Conservation (phyloP, 2,329 filamentous ascomycete genomes). For the Cladosporium sp. region DNA sequence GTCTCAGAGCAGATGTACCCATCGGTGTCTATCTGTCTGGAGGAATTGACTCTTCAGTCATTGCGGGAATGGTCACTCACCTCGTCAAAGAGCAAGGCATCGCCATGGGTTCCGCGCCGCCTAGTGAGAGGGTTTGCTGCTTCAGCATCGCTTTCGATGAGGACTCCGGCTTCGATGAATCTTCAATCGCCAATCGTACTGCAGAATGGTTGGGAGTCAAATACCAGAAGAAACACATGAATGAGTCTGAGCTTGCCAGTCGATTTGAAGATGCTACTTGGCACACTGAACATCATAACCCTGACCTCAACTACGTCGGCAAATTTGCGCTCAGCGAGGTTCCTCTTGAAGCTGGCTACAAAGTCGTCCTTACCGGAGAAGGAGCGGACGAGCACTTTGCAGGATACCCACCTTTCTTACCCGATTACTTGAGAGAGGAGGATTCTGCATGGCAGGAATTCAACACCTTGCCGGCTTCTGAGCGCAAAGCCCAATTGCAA, state of each 20-base stretch:
- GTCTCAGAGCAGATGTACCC: constrained; percentile 54
- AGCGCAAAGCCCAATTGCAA: constrained; percentile 20
- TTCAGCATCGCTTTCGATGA: constrained; percentile 53
- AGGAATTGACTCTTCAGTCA: constrained; percentile 53
- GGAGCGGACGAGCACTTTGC: constrained; percentile 49
- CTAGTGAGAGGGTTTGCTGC: constrained; percentile 38
- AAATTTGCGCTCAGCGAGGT: constrained; percentile 48
- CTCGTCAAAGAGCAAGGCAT: constrained; percentile 46
- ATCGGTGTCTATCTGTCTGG: constrained; percentile 54
- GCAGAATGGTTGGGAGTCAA: constrained; percentile 46
- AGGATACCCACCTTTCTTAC: constrained; percentile 46
- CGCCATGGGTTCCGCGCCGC: constrained; percentile 42
- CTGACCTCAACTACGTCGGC: constrained; percentile 50
- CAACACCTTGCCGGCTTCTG: constrained; percentile 23
- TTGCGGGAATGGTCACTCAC: constrained; percentile 54
- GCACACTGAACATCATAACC: constrained; percentile 42
- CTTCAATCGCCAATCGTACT: constrained; percentile 43
- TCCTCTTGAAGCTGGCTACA: constrained; percentile 43
- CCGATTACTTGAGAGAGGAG: constrained; percentile 47
- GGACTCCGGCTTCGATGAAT: constrained; percentile 48
- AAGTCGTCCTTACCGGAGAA: constrained; percentile 49
- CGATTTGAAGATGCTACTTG: constrained; percentile 43
- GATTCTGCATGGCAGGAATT: constrained; percentile 33
- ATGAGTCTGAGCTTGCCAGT: constrained; percentile 40
- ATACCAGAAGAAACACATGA: constrained; percentile 40